phyloP scores from a whole-genome alignment of 2,329 filamentous ascomycete genomes.

The Botrytis fragariae region DNA sequence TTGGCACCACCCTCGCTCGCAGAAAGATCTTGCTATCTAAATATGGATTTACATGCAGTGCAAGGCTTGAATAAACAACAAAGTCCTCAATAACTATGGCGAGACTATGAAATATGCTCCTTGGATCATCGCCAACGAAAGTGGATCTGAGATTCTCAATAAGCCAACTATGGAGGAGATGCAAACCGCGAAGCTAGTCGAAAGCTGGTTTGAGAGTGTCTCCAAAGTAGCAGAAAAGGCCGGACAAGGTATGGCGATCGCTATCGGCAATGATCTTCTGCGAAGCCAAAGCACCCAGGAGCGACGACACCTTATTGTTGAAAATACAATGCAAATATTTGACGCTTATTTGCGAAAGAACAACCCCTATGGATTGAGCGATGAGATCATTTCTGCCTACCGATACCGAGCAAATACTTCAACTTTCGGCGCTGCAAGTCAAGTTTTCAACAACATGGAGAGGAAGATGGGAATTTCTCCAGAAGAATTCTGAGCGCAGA shows the following conservation, averaged over 20 bases:
- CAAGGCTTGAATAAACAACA: background rate
- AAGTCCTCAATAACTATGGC: fast-evolving
- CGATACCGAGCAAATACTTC: background rate
- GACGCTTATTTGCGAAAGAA: background rate
- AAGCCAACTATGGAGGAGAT: background rate
- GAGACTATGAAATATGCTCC: background rate
- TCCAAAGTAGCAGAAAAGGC: background rate
- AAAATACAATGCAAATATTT: background rate
- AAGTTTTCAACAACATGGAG: background rate
- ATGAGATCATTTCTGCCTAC: background rate
- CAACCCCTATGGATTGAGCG: background rate
- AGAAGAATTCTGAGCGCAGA: background rate
- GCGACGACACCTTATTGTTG: background rate
- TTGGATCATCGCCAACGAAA: background rate
- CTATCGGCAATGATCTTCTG: background rate
- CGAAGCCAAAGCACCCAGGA: background rate
- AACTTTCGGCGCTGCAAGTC: background rate
- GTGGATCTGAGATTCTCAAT: background rate
- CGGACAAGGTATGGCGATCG: fast-evolving
- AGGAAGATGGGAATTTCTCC: background rate
- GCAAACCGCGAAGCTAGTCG: background rate
- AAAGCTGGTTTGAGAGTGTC: background rate
- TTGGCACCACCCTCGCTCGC: background rate
- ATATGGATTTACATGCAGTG: background rate
- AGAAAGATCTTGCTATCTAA: background rate